A percentile compares a stretch with the other conserved stretches of the same genome.
Conservation (phyloP, 495 filamentous ascomycete genomes). For the Hypomontagnella monticulosa region DNA sequence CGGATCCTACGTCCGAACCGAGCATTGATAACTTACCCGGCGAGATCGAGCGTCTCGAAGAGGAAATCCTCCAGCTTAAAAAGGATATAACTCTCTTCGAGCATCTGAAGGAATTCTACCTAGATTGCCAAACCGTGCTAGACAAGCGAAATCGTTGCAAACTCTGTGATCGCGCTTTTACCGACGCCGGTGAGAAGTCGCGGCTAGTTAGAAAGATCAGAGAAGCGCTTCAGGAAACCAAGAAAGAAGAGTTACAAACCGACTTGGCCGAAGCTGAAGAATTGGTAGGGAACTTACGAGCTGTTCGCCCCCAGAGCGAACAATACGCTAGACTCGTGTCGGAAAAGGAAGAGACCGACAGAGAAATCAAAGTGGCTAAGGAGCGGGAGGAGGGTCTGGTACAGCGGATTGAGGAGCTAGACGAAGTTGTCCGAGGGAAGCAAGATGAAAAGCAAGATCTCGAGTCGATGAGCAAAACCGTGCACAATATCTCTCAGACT, state of each 20-base stretch:
- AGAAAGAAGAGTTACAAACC: conserved; percentile 61
- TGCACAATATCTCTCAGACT: conserved; percentile 77
- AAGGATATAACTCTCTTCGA: conserved; percentile 70
- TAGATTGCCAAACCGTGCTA: conserved; percentile 65
- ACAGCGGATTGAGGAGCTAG: conserved; percentile 75
- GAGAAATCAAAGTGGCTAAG: conserved; percentile 66
- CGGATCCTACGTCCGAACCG: conserved; percentile 40
- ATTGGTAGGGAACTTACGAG: conserved; percentile 65
- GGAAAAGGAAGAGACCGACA: conserved; percentile 75
- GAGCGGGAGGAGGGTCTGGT: conserved; percentile 67
- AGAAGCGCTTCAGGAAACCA: conserved; percentile 64
- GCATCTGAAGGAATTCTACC: conserved; percentile 71
- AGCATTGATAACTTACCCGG: conserved; percentile 53
- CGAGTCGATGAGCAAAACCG: conserved; percentile 77
- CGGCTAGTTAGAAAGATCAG: conserved; percentile 69
- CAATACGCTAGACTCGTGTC: conserved; percentile 72
- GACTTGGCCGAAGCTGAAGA: conserved; percentile 63
- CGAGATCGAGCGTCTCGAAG: conserved; percentile 61
- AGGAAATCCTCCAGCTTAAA: conserved; percentile 67
- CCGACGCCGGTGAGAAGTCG: conserved; percentile 61
- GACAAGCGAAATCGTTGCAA: conserved; percentile 72
- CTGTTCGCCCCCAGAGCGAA: conserved; percentile 73
- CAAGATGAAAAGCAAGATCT: conserved; percentile 75
- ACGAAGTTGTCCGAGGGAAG: conserved; percentile 70
- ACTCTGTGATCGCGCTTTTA: conserved; percentile 74